Evolutionary conservation across 2,329 filamentous ascomycete species (phyloP), one percentile per base, ranked within the genome.

Genomic region (Xylariaceae sp.): DNA sequence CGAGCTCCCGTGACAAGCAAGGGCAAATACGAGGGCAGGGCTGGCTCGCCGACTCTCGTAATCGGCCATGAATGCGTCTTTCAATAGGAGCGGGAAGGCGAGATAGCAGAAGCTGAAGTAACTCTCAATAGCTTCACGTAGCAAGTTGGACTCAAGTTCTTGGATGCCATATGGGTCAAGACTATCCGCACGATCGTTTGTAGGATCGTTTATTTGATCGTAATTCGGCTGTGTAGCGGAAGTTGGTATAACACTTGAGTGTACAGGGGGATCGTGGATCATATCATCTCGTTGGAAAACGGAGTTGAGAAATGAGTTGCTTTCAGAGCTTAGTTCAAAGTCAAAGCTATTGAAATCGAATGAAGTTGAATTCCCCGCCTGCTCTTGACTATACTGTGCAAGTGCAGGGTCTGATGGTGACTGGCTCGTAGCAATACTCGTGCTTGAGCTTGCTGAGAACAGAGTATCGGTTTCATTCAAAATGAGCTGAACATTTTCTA

Each of bases 1-100:
- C 16, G 48, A 29, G 19, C 48, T 47, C 6, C 45, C 48, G 36
- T 36, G 48, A 29, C 48, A 50, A 25, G 48, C 48, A 19, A 49
- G 40, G 27, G 48, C 48, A 14, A 39, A 48, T 37, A 50, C 48
- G 8, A 48, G 41, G 4, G 48, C 35, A 37, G 20, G 32, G 34
- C 45, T 48, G 29, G 44, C 42, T 12, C 22, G 27, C 14, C 12
- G 21, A 17, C 10, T 8, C 17, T 39, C 44, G 20, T 48, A 50
- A 23, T 50, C 44, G 12, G 20, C 19, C 38, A 50, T 50, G 27
- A 50, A 48, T 12, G 37, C 44, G 17, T 50, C 45, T 33, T 36
- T 47, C 11, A 37, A 44, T 2, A 50, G 44, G 5, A 45, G 12
- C 16, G 48, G 38, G 7, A 50, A 38, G 27, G 48, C 40, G 34